Conservation (phyloP, 23 red algal species). For the Gracilaria domingensis region DNA sequence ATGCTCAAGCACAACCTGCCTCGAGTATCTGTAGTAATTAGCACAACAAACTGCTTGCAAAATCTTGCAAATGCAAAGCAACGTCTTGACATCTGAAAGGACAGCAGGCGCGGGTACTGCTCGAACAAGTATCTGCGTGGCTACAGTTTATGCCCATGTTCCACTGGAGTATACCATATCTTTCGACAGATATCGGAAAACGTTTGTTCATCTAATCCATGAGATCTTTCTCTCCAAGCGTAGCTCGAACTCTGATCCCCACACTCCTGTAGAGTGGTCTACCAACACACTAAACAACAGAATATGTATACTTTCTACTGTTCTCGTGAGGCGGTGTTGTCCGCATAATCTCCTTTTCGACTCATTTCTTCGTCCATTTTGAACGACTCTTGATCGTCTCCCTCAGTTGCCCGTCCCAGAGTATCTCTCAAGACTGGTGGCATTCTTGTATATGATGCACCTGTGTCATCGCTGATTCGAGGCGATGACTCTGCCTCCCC, state of each 20-base stretch:
- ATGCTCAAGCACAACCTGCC: no score
- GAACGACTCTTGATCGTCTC: slow-evolving; percentile 24
- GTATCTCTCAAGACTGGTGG: slow-evolving; percentile 7
- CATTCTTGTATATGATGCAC: neutral
- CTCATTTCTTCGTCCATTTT: slow-evolving; percentile 19
- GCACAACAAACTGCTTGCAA: no score
- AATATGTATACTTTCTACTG: no score
- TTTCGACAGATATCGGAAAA: neutral
- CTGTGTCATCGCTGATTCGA: neutral
- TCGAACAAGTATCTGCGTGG: no score
- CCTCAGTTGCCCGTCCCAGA: slow-evolving; percentile 3
- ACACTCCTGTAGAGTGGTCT: neutral
- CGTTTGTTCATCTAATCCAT: neutral
- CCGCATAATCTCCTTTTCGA: neutral
- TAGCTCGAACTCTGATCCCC: neutral
- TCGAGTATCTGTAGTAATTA: no score
- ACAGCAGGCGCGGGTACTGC: no score
- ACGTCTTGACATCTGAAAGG: no score
- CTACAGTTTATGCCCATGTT: no score
- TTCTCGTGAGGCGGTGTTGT: neutral
- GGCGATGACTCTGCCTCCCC: neutral
- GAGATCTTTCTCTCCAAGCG: neutral
- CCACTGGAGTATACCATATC: no score
- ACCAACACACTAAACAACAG: no score
- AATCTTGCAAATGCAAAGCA: no score